Conservation (phyloP, 345 rosid genomes). For the Trapa incisa region DNA sequence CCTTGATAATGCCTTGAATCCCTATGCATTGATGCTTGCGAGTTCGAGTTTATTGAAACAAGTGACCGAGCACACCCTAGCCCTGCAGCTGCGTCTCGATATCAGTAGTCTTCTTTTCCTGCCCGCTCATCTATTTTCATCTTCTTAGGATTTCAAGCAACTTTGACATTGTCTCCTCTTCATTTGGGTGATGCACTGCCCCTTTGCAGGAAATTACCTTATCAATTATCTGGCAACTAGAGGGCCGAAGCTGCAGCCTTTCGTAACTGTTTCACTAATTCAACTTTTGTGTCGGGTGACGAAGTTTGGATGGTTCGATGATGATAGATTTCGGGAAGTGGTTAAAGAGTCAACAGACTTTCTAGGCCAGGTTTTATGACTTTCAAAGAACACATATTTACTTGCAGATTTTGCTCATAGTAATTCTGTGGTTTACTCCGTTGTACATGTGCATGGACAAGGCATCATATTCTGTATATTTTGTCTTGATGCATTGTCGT, state of each 20-base stretch:
- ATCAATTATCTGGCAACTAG: conserved; percentile 79
- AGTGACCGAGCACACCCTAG: conserved; percentile 89
- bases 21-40: conserved; percentile 97
- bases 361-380: conserved; percentile 61
- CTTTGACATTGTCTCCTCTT: background rate
- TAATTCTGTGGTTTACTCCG: conserved; percentile 1
- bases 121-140: conserved; percentile 1
- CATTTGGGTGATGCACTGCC: background rate
- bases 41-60: conserved; percentile 93
- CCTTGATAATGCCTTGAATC: conserved; percentile 90
- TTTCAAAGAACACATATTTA: background rate
- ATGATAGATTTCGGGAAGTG: conserved; percentile 78
- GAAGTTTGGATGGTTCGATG: conserved; percentile 98
- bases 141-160: background rate
- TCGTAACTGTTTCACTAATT: conserved; percentile 75
- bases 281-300: conserved; percentile 87
- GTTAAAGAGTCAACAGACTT: conserved; percentile 78
- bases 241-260: conserved; percentile 80
- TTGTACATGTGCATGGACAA: background rate
- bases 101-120: conserved; percentile 38
- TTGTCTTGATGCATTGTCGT: background rate
- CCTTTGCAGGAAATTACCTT: conserved; percentile 53
- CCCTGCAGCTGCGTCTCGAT: conserved; percentile 82
- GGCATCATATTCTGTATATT: background rate
- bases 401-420: background rate